Conservation (phyloP, 1,139 yeast species). For the Candida sp. region DNA sequence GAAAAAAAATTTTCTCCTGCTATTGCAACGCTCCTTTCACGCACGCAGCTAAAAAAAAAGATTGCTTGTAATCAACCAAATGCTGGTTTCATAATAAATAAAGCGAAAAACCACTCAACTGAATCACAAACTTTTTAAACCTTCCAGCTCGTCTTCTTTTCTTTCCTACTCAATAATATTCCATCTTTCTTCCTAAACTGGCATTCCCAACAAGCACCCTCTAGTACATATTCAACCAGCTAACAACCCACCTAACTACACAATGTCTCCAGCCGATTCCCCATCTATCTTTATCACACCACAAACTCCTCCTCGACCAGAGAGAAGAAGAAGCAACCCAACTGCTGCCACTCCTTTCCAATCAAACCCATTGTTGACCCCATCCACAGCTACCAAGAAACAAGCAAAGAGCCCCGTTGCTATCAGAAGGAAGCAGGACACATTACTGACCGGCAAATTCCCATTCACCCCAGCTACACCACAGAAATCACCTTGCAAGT, state of each 20-base stretch:
- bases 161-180: background rate
- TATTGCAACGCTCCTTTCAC: background rate
- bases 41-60: too few species aligned
- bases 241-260: background rate
- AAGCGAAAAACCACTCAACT: too few species aligned
- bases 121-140: background rate
- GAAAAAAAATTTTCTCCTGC: background rate
- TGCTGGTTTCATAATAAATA: too few species aligned
- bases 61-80: too few species aligned
- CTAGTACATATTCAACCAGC: background rate
- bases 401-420: slow-evolving; percentile 3
- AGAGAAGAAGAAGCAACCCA: background rate
- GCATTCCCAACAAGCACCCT: background rate
- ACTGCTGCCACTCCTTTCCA: slow-evolving; percentile 4
- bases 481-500: slow-evolving; percentile 30
- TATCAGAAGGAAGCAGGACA: slow-evolving; percentile 1
- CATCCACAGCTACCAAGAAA: slow-evolving; percentile 9
- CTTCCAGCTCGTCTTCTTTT: background rate
- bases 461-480: slow-evolving; percentile 45
- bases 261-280: slow-evolving; percentile 2
- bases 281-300: slow-evolving; percentile 9
- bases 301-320: slow-evolving; percentile 11
- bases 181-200: background rate
- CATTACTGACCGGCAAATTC: slow-evolving; percentile 9
- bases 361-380: slow-evolving; percentile 10